Evolutionary conservation across 805 yeast genomes (phyloP).

Genomic region (Blastobotrys peoriensis): DNA sequence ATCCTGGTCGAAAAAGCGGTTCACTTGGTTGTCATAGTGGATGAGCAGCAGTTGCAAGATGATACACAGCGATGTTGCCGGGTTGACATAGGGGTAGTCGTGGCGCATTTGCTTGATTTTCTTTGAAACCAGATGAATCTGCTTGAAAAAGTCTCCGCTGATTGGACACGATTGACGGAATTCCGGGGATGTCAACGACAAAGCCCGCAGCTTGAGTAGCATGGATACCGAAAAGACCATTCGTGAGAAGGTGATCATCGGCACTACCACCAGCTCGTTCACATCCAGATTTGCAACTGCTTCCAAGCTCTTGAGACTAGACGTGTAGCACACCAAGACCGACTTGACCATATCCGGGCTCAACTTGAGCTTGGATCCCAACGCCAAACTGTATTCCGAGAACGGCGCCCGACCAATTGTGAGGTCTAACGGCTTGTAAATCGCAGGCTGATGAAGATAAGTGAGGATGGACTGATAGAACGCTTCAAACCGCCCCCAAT

Average conservation of each 20-base stretch:
- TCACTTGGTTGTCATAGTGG: slow-evolving; percentile 27
- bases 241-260: slow-evolving; percentile 31
- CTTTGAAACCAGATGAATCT: slow-evolving; percentile 17
- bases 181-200: slow-evolving; percentile 23
- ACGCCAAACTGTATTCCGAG: slow-evolving; percentile 29
- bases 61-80: slow-evolving; percentile 25
- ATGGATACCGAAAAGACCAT: slow-evolving; percentile 26
- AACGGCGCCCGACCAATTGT: slow-evolving; percentile 31
- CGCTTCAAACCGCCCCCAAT: slow-evolving; percentile 40
- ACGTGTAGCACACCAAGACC: slow-evolving; percentile 23
- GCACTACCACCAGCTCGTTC: slow-evolving; percentile 48
- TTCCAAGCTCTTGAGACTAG: slow-evolving; percentile 21
- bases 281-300: slow-evolving; percentile 23
- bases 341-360: slow-evolving; percentile 23
- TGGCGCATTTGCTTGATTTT: slow-evolving; percentile 20
- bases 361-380: slow-evolving; percentile 17
- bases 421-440: slow-evolving; percentile 22
- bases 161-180: slow-evolving; percentile 25
- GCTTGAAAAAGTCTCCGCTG: slow-evolving; percentile 17
- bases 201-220: slow-evolving; percentile 29
- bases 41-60: slow-evolving; percentile 28
- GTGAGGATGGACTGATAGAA: slow-evolving; percentile 44
- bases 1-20: slow-evolving; percentile 1
- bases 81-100: slow-evolving; percentile 26
- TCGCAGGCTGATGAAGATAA: slow-evolving; percentile 35